These are phyloP conservation scores for Trypanosoma rangeli DNA, from an alignment of 208 protist species.

Conservation along the genomic window DNA sequence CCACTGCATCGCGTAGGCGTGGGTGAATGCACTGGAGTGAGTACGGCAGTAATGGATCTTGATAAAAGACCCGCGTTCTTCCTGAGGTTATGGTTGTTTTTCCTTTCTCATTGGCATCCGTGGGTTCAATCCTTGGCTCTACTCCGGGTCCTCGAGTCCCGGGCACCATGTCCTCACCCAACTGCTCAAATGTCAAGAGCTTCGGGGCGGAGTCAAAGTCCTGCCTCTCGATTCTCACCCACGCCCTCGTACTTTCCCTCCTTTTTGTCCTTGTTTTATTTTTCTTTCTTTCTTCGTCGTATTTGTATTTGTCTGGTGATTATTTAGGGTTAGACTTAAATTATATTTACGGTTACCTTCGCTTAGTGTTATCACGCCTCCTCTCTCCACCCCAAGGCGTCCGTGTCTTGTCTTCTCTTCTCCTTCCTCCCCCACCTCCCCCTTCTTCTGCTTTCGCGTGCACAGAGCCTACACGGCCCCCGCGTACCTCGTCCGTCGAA, in stretches of 20 bases:
- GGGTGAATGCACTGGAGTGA: slow-evolving; percentile 33
- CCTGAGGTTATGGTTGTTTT: background rate
- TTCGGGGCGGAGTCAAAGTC: background rate
- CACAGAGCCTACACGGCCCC: too few relatives aligned
- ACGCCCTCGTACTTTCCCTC: background rate
- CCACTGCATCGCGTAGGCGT: slow-evolving; percentile 17
- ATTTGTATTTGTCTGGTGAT: slow-evolving; percentile 5
- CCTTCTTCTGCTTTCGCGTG: too few relatives aligned
- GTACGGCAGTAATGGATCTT: slow-evolving; percentile 9
- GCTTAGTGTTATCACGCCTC: background rate
- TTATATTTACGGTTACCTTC: background rate
- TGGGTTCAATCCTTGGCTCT: background rate
- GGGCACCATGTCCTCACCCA: background rate
- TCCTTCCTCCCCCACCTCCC: background rate
- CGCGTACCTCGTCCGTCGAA: too few relatives aligned
- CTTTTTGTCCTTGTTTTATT: slow-evolving; percentile 2
- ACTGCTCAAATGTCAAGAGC: background rate
- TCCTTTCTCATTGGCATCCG: slow-evolving; percentile 1
- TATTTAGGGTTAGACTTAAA: background rate
- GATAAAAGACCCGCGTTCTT: slow-evolving; percentile 8
- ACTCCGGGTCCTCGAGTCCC: too few relatives aligned
- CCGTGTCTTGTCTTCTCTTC: background rate
- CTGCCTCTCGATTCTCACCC: background rate
- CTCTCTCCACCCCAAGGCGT: too few relatives aligned
- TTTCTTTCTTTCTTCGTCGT: background rate